Evolutionary conservation across 305 asterid genomes (phyloP).

Genomic region (Rubia balearica): DNA sequence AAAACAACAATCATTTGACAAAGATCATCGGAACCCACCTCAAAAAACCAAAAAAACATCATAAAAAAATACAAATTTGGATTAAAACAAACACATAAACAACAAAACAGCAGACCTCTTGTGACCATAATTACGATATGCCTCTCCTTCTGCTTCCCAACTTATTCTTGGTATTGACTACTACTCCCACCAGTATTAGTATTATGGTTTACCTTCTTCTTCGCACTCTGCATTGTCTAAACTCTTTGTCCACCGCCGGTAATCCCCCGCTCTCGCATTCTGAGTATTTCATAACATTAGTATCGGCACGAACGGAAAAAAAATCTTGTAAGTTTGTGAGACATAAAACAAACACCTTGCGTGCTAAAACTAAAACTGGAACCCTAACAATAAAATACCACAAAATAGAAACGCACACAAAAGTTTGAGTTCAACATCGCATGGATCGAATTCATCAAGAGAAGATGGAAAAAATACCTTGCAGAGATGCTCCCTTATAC

Average conservation of each 20-base stretch:
- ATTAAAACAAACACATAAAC: neutral
- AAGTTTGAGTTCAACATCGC: too few species aligned
- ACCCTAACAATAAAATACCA: too few species aligned
- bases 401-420: too few species aligned
- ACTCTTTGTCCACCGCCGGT: slow-evolving; percentile 26
- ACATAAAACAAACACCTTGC: too few species aligned
- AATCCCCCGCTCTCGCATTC: slow-evolving; percentile 62
- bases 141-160: slow-evolving; percentile 72
- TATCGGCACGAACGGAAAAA: too few species aligned
- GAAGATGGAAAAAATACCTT: too few species aligned
- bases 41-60: neutral
- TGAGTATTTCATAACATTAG: too few species aligned
- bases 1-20: slow-evolving; percentile 10
- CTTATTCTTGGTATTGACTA: slow-evolving; percentile 34
- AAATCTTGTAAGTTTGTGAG: too few species aligned
- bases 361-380: too few species aligned
- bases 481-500: too few species aligned
- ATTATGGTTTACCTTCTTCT: slow-evolving; percentile 35
- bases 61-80: slow-evolving; percentile 1
- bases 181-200: slow-evolving; percentile 25
- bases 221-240: slow-evolving; percentile 56
- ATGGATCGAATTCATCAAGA: too few species aligned
- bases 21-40: slow-evolving; percentile 6
- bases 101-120: slow-evolving; percentile 50
- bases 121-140: slow-evolving; percentile 99